These are phyloP conservation scores for Colletotrichum musae DNA, from an alignment of 2,329 filamentous ascomycete genomes.

Conservation along the genomic window DNA sequence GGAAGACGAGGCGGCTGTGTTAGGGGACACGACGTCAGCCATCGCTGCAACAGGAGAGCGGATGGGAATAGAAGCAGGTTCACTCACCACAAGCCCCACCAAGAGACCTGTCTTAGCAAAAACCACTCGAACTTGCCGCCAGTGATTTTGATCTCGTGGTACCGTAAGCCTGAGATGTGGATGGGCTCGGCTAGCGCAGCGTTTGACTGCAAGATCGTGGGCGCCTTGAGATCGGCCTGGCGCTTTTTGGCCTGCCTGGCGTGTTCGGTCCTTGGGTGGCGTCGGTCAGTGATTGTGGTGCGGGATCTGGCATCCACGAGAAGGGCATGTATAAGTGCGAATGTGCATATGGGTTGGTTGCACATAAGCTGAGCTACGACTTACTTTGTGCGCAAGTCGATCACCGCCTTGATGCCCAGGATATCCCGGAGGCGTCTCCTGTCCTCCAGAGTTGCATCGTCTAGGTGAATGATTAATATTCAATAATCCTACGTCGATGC, in stretches of 20 bases:
- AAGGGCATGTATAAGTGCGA: not conserved
- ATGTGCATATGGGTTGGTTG: conserved; percentile 2
- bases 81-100: conserved; percentile 73
- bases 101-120: conserved; percentile 77
- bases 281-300: conserved; percentile 23
- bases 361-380: conserved; percentile 26
- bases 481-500: not conserved
- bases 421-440: conserved; percentile 70
- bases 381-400: conserved; percentile 85
- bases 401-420: conserved; percentile 77
- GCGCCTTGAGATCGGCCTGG: conserved; percentile 59
- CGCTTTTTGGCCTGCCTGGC: conserved; percentile 76
- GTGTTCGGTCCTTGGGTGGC: conserved; percentile 75
- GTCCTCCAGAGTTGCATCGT: conserved; percentile 80
- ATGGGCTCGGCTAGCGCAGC: conserved; percentile 67
- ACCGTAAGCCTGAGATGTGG: conserved; percentile 74
- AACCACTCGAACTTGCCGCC: conserved; percentile 78
- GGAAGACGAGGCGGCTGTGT: conserved; percentile 69
- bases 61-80: conserved; percentile 11
- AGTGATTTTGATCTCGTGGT: conserved; percentile 80
- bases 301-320: conserved; percentile 23
- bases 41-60: not conserved
- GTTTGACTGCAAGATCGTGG: conserved; percentile 63
- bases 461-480: conserved; percentile 52
- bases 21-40: conserved; percentile 9